Base-by-base conservation (phyloP, 208 protist species). In the Leptomonas pyrrhocoris region DNA sequence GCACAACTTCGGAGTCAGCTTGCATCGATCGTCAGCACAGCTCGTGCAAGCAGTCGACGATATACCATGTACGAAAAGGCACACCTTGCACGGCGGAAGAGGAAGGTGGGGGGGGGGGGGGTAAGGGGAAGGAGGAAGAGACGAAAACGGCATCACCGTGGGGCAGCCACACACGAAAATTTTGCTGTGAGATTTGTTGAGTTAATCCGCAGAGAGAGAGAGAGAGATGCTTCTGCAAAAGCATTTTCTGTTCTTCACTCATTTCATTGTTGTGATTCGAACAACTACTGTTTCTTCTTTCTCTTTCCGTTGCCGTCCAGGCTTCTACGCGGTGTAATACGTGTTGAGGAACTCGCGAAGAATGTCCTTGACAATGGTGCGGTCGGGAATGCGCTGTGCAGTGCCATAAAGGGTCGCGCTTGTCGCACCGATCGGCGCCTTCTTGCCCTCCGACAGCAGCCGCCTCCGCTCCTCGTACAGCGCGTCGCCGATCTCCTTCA, bases 361-460 rank as follows among this genome's bases (percentile, higher is more conserved):
- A 2, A 94, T 77, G 61, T 97, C 92, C 61, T 95, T 81, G 62
- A 98, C 73, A 36, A 98, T 95, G 28, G 78, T 88, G 46, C 94
- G 80, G 66, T 99, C 97, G 8, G 92, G 88, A 19, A 99, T 66
- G 56, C 83, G 79, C 48, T 97, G 89, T 25, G 94, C 86, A 48
- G 94, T 95, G 67, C 96, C 97, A 70, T 99, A 99, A 40, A 98
- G 73, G 31, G 96, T 93, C 21, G 79, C 94, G 46, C 89, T 84
- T 5, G 67, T 74, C 11, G 77, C 51, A 25, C 64, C 74, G 6
- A 74, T 56, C 9, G 48, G 56, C 6, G 75, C 34, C 49, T 64
- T 73, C 51, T 85, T 77, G 16, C 86, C 87, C 50, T 86, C 70
- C 0, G 75, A 69, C 21, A 73, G 27, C 16, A 81, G 56, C 16